Evolutionary conservation across 2,329 filamentous ascomycete species (phyloP).

Genomic region (Diaporthe helianthi): DNA sequence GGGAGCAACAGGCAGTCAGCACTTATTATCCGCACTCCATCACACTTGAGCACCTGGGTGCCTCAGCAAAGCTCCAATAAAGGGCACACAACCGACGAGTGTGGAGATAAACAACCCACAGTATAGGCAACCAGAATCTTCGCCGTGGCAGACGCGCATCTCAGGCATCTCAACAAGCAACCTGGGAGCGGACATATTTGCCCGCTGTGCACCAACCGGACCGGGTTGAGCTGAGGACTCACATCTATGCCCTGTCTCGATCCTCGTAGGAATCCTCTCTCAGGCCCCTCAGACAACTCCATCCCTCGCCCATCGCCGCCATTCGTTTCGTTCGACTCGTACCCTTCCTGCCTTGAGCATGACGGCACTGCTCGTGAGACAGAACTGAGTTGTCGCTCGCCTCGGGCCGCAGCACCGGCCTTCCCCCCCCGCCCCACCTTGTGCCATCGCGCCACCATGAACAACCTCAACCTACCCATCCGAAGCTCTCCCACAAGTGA

Average conservation of each 20-base stretch:
- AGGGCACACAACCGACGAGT: background rate
- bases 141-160: background rate
- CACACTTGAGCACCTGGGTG: background rate
- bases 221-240: constrained; percentile 2
- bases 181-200: background rate
- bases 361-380: constrained; percentile 18
- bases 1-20: constrained; percentile 10
- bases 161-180: background rate
- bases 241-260: background rate
- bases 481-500: constrained; percentile 51
- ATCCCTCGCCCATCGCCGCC: background rate
- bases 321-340: background rate
- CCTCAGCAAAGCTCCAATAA: background rate
- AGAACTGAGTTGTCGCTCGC: constrained; percentile 21
- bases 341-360: constrained; percentile 13
- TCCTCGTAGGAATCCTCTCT: background rate
- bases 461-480: constrained; percentile 61
- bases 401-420: constrained; percentile 28
- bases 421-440: constrained; percentile 36
- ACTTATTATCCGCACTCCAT: background rate
- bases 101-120: background rate
- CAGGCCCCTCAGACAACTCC: background rate
- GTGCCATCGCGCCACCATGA: constrained; percentile 41
- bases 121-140: background rate
- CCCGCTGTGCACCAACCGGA: constrained; percentile 17